Evolutionary conservation across 2,329 filamentous ascomycete species (phyloP).

Genomic region (Claviceps sp.): DNA sequence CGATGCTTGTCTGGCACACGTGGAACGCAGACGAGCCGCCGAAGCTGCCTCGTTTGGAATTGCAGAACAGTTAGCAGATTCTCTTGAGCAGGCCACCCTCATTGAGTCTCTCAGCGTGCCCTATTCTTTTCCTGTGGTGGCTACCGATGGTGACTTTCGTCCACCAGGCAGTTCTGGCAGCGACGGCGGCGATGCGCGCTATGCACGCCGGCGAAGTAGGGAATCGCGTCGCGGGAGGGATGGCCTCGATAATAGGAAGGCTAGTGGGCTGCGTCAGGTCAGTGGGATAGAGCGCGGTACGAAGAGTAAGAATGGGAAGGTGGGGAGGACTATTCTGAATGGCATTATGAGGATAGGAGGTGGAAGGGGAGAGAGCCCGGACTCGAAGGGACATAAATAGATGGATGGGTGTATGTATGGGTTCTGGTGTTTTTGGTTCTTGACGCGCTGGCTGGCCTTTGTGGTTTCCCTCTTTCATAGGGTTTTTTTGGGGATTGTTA

Average conservation of each 20-base stretch:
- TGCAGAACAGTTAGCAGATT: constrained; percentile 30
- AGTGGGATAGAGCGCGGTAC: constrained; percentile 17
- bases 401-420: not conserved
- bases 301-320: constrained; percentile 24
- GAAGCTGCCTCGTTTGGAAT: constrained; percentile 19
- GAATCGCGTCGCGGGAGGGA: constrained; percentile 16
- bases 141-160: constrained; percentile 15
- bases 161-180: constrained; percentile 39
- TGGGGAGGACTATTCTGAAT: constrained; percentile 28
- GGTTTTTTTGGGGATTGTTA: too few species aligned
- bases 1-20: constrained; percentile 35
- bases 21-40: constrained; percentile 30
- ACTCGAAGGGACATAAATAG: constrained; percentile 18
- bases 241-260: constrained; percentile 16
- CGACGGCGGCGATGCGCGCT: constrained; percentile 19
- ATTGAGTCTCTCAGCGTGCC: constrained; percentile 21
- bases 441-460: not conserved
- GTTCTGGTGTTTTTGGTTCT: constrained; percentile 1
- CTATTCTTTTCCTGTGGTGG: constrained; percentile 14
- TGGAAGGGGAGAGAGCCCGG: constrained; percentile 26
- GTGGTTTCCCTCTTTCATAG: not conserved
- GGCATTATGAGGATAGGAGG: constrained; percentile 32
- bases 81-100: constrained; percentile 30
- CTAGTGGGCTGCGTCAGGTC: constrained; percentile 14
- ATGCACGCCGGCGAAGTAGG: constrained; percentile 17